These are phyloP conservation scores for Allantophomopsis lycopodina DNA, from an alignment of 2,329 filamentous ascomycete genomes.

Conservation along the genomic window DNA sequence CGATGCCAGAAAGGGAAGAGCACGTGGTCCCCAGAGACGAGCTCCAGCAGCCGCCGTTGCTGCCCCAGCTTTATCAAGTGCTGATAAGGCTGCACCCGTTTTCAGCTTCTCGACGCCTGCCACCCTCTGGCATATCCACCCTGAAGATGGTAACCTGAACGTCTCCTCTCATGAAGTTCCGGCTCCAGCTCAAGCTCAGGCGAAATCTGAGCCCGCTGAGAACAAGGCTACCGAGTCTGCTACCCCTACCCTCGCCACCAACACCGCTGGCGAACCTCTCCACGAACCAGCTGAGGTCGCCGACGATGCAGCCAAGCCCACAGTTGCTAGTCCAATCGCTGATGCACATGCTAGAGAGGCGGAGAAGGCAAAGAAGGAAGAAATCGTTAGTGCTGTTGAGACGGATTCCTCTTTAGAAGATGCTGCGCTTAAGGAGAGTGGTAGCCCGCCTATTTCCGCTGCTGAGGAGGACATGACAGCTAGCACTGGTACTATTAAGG, in stretches of 20 bases:
- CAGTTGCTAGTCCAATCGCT: constrained; percentile 3
- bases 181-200: not conserved
- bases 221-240: constrained; percentile 8
- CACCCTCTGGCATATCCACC: constrained; percentile 25
- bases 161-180: constrained; percentile 12
- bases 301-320: constrained; percentile 4
- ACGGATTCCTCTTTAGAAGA: constrained; percentile 1
- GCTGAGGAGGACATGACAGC: constrained; percentile 8
- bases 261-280: constrained; percentile 10
- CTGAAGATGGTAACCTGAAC: constrained; percentile 23
- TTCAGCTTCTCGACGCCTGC: constrained; percentile 17
- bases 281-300: constrained; percentile 9
- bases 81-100: constrained; percentile 4
- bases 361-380: constrained; percentile 7
- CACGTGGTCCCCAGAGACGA: constrained; percentile 72
- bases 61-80: constrained; percentile 6
- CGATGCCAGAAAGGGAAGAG: constrained; percentile 83
- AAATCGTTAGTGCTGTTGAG: constrained; percentile 1
- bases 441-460: constrained; percentile 6
- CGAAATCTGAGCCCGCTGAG: not conserved
- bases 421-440: constrained; percentile 5
- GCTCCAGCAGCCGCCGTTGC: constrained; percentile 36
- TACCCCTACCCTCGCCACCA: constrained; percentile 11
- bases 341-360: constrained; percentile 5
- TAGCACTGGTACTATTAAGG: constrained; percentile 12